Percentiles rank a stretch among this genome's conserved stretches.
Evolutionary conservation across 2,329 filamentous ascomycete genomes (phyloP).

Genomic region (Cyanodermella asteris): DNA sequence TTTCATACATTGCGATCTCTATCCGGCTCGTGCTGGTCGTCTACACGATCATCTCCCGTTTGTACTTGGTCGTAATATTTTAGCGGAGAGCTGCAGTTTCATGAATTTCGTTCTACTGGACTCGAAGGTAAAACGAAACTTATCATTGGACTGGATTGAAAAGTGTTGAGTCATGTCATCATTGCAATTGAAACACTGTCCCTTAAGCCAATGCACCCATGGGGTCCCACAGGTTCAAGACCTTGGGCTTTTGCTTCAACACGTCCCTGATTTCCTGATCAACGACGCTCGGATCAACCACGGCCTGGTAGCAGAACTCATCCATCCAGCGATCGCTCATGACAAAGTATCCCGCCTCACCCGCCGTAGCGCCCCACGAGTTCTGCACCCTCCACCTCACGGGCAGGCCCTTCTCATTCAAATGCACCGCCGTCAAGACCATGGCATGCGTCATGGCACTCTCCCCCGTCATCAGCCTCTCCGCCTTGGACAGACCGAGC

Average conservation of each 20-base stretch:
- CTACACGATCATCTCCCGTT: no score
- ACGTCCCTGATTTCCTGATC: constrained; percentile 46
- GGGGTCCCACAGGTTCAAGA: constrained; percentile 15
- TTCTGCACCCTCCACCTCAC: constrained; percentile 77
- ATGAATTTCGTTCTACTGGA: no score
- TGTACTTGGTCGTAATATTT: no score
- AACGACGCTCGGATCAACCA: constrained; percentile 49
- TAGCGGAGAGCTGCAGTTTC: no score
- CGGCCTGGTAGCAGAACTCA: constrained; percentile 67
- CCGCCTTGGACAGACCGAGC: constrained; percentile 53
- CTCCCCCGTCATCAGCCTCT: constrained; percentile 52
- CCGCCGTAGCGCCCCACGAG: constrained; percentile 50
- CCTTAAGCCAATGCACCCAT: constrained; percentile 8
- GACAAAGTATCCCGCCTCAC: constrained; percentile 67
- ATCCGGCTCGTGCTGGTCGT: no score
- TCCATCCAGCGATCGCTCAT: constrained; percentile 70
- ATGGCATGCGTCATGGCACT: constrained; percentile 80
- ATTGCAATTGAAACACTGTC: neutral
- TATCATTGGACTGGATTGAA: no score
- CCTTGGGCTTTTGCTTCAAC: constrained; percentile 44
- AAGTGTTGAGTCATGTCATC: no score
- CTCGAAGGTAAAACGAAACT: no score
- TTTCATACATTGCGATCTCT: no score
- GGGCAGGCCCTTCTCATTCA: constrained; percentile 42
- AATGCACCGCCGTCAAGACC: constrained; percentile 70